Evolutionary conservation across 805 yeast species (phyloP).

Genomic region (Pichia eremophila): DNA sequence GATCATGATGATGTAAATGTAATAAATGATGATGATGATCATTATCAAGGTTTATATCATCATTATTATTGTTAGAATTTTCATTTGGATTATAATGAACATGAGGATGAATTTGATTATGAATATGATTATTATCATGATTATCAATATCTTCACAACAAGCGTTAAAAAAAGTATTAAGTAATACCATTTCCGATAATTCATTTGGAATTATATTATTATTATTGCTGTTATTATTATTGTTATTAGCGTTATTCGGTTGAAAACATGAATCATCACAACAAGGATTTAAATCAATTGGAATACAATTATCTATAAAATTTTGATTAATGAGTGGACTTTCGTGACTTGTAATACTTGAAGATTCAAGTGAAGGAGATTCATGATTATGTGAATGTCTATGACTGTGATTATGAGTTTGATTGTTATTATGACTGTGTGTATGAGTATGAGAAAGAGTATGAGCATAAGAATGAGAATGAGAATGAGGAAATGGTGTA

Average conservation of each 20-base stretch:
- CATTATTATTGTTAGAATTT: background rate
- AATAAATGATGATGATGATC: slow-evolving; percentile 12
- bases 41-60: background rate
- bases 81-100: background rate
- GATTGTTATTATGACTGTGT: no score
- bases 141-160: slow-evolving; percentile 5
- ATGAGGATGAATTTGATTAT: background rate
- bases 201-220: background rate
- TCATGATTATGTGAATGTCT: no score
- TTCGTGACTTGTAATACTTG: background rate
- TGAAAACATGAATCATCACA: background rate
- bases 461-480: no score
- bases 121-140: background rate
- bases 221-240: background rate
- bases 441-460: no score
- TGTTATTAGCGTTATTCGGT: background rate
- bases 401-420: no score
- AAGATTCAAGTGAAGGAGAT: background rate
- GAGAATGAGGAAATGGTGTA: no score
- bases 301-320: slow-evolving; percentile 1
- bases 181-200: slow-evolving; percentile 6
- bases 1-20: slow-evolving; percentile 11
- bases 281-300: slow-evolving; percentile 6
- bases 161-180: slow-evolving; percentile 4
- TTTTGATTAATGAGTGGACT: background rate